Evolutionary conservation across 2,329 filamentous ascomycete genomes (phyloP), one percentile per base, ranked within the genome.

Genomic region (Hymenoscyphus scutula): DNA sequence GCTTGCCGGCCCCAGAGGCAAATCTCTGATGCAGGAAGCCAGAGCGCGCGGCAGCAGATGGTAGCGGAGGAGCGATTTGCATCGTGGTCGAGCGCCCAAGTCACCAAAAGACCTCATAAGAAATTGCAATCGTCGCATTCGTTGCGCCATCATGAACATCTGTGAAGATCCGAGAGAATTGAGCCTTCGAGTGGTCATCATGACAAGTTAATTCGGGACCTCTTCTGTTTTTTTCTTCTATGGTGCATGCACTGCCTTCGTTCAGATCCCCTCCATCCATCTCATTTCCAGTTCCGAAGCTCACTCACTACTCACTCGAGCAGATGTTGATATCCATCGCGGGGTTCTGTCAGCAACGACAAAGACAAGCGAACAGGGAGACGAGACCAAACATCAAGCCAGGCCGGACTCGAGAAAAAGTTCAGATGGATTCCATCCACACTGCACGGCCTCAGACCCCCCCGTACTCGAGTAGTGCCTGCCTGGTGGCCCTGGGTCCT

Each of bases 21-120:
- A 59, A 56, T 62, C 57, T 62, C 53, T 57, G 54, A 60, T 58
- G 61, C 61, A 57, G 58, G 53, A 63, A 58, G 53, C 61, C 41
- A 48, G 41, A 48, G 41, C 41, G 41, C 41, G 41, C 41, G 41
- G 41, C 38, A 45, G 38, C 38, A 48, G n/a, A 7, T 48, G 41
- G n/a, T n/a, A n/a, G n/a, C n/a, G n/a, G n/a, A n/a, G n/a, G n/a
- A 41, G n/a, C 13, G 37, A 13, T 23, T 53, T 29, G 30, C 27
- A 27, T 32, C 34, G n/a, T 37, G 34, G 37, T 27, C 29, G 56
- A 45, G 19, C 25, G 56, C 38, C 48, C 54, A 19, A 25, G 34
- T 25, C 30, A 19, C 30, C 29, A 56, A 5, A 25, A 34, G 19
- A 32, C 17, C 25, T 34, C n/a, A 25, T 48, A 48, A 23, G n/a